A percentile compares a stretch with the other conserved stretches of the same genome.
These are phyloP conservation scores for Rhynchosporium secalis DNA, from an alignment of 2,329 filamentous ascomycete species.

Conservation along the genomic window DNA sequence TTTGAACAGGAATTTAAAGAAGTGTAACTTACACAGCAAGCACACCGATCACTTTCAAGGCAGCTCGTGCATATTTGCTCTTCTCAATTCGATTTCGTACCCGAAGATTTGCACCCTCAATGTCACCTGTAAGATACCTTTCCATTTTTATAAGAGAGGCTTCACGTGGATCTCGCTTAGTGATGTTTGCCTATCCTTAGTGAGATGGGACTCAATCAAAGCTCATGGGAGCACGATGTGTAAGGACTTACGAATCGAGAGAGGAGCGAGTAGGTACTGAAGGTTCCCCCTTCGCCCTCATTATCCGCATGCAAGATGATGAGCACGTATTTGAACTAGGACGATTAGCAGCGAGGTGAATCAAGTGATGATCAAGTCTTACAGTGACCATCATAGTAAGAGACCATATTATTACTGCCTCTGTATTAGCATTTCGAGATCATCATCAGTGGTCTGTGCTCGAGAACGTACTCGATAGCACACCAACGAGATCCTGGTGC, in stretches of 20 bases:
- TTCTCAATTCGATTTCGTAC: conserved; percentile 60
- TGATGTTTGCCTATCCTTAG: conserved; percentile 51
- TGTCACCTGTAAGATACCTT: conserved; percentile 56
- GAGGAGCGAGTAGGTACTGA: conserved; percentile 64
- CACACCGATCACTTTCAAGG: conserved; percentile 64
- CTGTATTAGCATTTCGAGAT: not conserved
- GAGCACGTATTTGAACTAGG: conserved; percentile 60
- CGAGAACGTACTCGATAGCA: conserved; percentile 48
- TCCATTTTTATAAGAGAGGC: conserved; percentile 57
- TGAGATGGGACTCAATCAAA: not conserved
- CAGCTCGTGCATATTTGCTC: conserved; percentile 50
- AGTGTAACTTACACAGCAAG: conserved; percentile 50
- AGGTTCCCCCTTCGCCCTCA: conserved; percentile 71
- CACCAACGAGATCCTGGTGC: conserved; percentile 59
- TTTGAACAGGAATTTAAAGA: not conserved
- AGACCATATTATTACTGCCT: conserved; percentile 62
- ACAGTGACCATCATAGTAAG: conserved; percentile 63
- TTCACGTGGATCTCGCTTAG: conserved; percentile 57
- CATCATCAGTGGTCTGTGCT: not conserved
- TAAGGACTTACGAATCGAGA: conserved; percentile 49
- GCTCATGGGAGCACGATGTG: not conserved
- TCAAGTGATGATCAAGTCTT: not conserved
- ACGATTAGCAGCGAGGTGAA: not conserved
- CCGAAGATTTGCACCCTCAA: conserved; percentile 50
- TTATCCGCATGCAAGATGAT: conserved; percentile 67